Evolutionary conservation across 2,329 filamentous ascomycete species (phyloP).

Genomic region (Saccharata proteae): DNA sequence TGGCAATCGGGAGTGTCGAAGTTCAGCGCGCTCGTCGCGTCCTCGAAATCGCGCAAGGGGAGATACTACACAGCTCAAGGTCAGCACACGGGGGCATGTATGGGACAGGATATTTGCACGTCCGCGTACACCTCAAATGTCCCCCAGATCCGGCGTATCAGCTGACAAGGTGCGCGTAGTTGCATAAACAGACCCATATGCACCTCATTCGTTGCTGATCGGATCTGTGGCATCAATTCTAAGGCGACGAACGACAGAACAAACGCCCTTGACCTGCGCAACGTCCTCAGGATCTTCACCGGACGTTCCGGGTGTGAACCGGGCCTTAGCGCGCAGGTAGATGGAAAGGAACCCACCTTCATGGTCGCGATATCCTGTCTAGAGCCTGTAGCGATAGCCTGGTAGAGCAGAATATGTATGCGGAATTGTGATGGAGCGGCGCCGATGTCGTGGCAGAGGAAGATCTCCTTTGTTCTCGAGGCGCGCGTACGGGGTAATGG

Average conservation of each 20-base stretch:
- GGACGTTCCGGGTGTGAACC: not conserved
- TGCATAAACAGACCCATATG: no score
- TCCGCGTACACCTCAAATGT: no score
- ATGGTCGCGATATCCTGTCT: conserved; percentile 21
- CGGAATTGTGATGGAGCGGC: not conserved
- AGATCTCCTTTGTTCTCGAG: conserved; percentile 6
- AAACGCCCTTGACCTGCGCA: no score
- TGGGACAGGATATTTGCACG: no score
- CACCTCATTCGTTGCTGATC: no score
- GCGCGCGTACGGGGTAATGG: conserved; percentile 2
- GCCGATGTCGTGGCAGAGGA: not conserved
- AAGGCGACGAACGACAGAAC: no score
- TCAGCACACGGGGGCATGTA: no score
- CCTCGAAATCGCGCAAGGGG: conserved; percentile 80
- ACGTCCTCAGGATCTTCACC: conserved; percentile 2
- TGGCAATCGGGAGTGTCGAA: conserved; percentile 91
- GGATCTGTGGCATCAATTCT: no score
- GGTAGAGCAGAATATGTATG: conserved; percentile 8
- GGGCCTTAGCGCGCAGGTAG: not conserved
- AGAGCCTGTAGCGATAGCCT: no score
- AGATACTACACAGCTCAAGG: conserved; percentile 59
- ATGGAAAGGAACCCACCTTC: conserved; percentile 21
- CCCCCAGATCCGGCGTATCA: no score
- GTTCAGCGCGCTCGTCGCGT: conserved; percentile 83
- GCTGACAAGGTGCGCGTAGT: no score